Base-by-base conservation (phyloP, 2,329 filamentous ascomycete genomes). In the Podosphaera leucotricha region DNA sequence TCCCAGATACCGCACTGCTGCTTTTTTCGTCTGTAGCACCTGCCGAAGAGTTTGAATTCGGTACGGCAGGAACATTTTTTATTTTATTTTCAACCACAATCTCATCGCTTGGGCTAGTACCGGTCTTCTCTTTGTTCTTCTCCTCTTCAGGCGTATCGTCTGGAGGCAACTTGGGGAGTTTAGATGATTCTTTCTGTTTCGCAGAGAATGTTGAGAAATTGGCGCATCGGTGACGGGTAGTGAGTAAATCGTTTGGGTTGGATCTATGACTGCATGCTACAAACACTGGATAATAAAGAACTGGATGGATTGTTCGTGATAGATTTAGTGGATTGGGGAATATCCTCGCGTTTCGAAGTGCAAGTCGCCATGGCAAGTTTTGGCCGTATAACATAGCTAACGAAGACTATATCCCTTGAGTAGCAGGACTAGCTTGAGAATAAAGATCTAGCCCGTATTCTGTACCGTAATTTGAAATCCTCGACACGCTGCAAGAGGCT, bases 331-430 rank as follows among this genome's bases (percentile, higher is more conserved):
- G 44, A 44, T 49, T 51, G 37, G 47, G 13, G 45, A 47, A 49
- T 21, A 44, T 41, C 43, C 53, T 49, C 38, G 52, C 46, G 33
- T 51, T 55, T 45, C 53, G 50, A 41, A 59, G 64, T 54, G 71
- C 72, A 60, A 65, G 63, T 64, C 74, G 70, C 75, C 74, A 79
- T 62, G 72, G 70, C 56, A 77, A 61, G 52, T 68, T 70, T 61
- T 73, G 71, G 55, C 71, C 67, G 64, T 73, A 72, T 59, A 75
- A 66, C 75, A 78, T 79, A 28, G 24, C 24, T 28, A 28, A 50
- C 11, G 24, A 28, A 28, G 11, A 28, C 6, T 11, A 28, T 6
- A 28, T 6, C 11, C 6, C 24, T 28, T 1, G 24, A 28, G 6
- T 28, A 11, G 11, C 24, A 11, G 11, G 24, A 28, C 24, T 28